Conservation (phyloP, 768 basidiomycete species). For the Suillus paluster region DNA sequence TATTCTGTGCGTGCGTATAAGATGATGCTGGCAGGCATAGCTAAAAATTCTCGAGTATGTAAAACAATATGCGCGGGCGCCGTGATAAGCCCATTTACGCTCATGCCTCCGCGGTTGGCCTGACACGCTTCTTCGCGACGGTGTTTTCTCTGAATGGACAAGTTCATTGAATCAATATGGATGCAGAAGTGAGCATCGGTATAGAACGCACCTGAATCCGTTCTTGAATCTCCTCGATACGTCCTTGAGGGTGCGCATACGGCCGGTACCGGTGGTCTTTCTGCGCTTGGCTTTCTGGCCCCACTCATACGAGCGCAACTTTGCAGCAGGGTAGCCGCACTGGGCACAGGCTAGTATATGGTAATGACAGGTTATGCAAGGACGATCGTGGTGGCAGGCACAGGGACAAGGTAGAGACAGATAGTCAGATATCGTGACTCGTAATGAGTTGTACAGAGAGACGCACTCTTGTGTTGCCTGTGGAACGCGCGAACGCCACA, state of each 20-base stretch:
- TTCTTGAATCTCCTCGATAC: constrained; percentile 98
- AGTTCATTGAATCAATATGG: not conserved
- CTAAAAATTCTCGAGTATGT: constrained; percentile 13
- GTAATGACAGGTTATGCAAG: constrained; percentile 9
- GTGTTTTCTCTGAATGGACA: constrained; percentile 75
- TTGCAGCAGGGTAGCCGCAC: constrained; percentile 96
- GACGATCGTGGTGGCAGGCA: not conserved
- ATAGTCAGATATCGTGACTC: not conserved
- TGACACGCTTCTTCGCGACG: constrained; percentile 83
- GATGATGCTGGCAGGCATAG: constrained; percentile 13
- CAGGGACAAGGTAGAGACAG: not conserved
- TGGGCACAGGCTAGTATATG: constrained; percentile 77
- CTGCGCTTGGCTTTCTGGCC: constrained; percentile 98
- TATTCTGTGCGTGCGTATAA: constrained; percentile 20
- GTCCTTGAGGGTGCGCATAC: constrained; percentile 91
- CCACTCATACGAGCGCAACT: constrained; percentile 96
- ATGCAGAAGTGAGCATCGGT: not conserved
- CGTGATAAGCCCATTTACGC: not conserved
- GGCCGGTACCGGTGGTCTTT: constrained; percentile 98
- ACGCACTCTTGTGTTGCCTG: constrained; percentile 96
- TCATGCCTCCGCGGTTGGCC: constrained; percentile 56
- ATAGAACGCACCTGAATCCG: constrained; percentile 77
- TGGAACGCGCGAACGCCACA: constrained; percentile 97
- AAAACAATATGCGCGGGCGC: constrained; percentile 16
- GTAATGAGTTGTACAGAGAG: not conserved